phyloP scores from a whole-genome alignment of 2,329 filamentous ascomycete genomes.

The Cytospora piceae region DNA sequence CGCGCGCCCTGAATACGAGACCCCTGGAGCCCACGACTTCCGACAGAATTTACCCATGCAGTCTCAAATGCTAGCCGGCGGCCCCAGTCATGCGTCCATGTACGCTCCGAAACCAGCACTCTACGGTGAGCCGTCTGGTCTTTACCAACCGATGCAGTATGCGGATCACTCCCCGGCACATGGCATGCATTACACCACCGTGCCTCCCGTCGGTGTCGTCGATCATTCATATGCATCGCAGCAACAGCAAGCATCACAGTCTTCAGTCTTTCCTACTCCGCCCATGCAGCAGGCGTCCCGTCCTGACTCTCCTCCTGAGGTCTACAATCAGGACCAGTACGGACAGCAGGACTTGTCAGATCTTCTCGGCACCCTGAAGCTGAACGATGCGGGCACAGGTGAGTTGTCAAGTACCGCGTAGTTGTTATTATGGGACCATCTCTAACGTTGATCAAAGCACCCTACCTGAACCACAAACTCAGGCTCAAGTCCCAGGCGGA shows the following conservation, averaged over 20 bases:
- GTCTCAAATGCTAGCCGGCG: conserved; percentile 47
- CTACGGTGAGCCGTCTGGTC: conserved; percentile 51
- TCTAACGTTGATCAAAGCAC: conserved; percentile 57
- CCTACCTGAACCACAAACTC: conserved; percentile 74
- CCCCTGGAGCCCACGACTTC: conserved; percentile 48
- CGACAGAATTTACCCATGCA: conserved; percentile 58
- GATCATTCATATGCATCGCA: conserved; percentile 52
- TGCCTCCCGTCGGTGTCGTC: conserved; percentile 53
- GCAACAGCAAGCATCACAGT: conserved; percentile 41
- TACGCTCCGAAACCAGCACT: conserved; percentile 51
- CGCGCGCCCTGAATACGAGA: conserved; percentile 48
- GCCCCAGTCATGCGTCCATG: conserved; percentile 38
- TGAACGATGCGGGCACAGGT: conserved; percentile 87
- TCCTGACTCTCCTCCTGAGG: conserved; percentile 50
- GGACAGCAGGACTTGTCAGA: conserved; percentile 75
- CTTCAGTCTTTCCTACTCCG: conserved; percentile 56
- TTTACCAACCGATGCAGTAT: conserved; percentile 55
- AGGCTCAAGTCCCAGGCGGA: conserved; percentile 49
- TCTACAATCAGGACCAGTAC: conserved; percentile 65
- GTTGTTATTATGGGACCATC: neutral
- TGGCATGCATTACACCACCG: conserved; percentile 57
- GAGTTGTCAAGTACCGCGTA: conserved; percentile 39
- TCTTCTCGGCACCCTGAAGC: conserved; percentile 82
- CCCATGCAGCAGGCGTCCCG: conserved; percentile 50
- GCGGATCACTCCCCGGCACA: conserved; percentile 50